phyloP scores from a whole-genome alignment of 2,329 filamentous ascomycete species.

The Tympanopsis confertula region DNA sequence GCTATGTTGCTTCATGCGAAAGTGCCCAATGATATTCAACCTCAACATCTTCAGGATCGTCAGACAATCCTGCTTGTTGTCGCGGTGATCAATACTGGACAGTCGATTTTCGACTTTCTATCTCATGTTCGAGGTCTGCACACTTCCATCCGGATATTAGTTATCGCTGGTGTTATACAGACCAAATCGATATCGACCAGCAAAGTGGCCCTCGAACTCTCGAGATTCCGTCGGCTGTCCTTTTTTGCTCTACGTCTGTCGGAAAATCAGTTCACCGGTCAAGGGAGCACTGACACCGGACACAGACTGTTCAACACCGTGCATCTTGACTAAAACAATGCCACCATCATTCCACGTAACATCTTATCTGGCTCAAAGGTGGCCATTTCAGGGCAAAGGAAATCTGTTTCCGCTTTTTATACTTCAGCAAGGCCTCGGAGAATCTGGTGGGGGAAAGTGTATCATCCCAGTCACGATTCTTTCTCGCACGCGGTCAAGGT shows the following conservation, averaged over 20 bases:
- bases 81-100: constrained; percentile 47
- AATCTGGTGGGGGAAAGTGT: too few relatives aligned
- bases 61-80: constrained; percentile 41
- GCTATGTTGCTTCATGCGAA: constrained; percentile 38
- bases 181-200: constrained; percentile 10
- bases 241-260: constrained; percentile 44
- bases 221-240: constrained; percentile 14
- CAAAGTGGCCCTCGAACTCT: constrained; percentile 7
- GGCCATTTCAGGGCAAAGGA: too few relatives aligned
- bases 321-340: constrained; percentile 19
- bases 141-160: constrained; percentile 29
- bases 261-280: constrained; percentile 41
- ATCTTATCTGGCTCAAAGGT: too few relatives aligned
- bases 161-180: constrained; percentile 45
- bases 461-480: too few relatives aligned
- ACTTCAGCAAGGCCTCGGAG: too few relatives aligned
- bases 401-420: too few relatives aligned
- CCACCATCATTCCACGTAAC: neutral
- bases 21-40: constrained; percentile 24
- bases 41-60: constrained; percentile 23
- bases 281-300: constrained; percentile 41
- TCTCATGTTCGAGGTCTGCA: constrained; percentile 26
- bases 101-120: constrained; percentile 34
- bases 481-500: too few relatives aligned
- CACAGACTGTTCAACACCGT: constrained; percentile 49